A percentile compares a stretch with the other conserved stretches of the same genome.
These are phyloP conservation scores for Leccinellum albellum DNA, from an alignment of 768 basidiomycete genomes.

Conservation along the genomic window DNA sequence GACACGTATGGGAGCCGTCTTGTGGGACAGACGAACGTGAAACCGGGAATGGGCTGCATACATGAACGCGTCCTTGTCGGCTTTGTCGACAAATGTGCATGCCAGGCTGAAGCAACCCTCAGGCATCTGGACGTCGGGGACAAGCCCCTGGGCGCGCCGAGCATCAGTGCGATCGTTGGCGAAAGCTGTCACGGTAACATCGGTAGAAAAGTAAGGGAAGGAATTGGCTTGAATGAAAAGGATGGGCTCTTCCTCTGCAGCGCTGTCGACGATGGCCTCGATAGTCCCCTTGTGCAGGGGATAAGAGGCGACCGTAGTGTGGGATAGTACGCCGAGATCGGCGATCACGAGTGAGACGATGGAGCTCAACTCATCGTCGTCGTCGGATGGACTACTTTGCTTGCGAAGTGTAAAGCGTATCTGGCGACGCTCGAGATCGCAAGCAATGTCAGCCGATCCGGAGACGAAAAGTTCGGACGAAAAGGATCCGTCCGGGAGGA, in stretches of 20 bases:
- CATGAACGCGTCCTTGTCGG: slow-evolving; percentile 30
- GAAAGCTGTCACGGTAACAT: not conserved
- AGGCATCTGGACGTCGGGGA: slow-evolving; percentile 23
- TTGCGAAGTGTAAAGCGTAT: slow-evolving; percentile 31
- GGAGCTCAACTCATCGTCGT: not conserved
- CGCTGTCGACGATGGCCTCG: slow-evolving; percentile 17
- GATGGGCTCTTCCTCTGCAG: slow-evolving; percentile 4
- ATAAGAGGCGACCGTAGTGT: slow-evolving; percentile 20
- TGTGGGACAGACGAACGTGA: slow-evolving; percentile 11
- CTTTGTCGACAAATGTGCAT: slow-evolving; percentile 26
- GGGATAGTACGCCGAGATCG: not conserved
- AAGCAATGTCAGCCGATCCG: slow-evolving; percentile 32
- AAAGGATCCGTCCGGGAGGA: slow-evolving; percentile 33
- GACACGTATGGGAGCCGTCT: slow-evolving; percentile 7
- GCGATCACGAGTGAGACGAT: not conserved
- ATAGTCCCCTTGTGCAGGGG: slow-evolving; percentile 13
- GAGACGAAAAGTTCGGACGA: slow-evolving; percentile 27
- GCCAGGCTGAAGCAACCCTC: slow-evolving; percentile 27
- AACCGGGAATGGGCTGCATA: slow-evolving; percentile 21
- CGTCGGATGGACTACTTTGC: slow-evolving; percentile 17
- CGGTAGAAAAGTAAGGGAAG: slow-evolving; percentile 29
- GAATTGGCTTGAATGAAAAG: slow-evolving; percentile 33
- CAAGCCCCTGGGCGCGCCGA: slow-evolving; percentile 26
- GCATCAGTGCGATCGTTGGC: not conserved
- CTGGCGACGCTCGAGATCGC: slow-evolving; percentile 32